A percentile compares a stretch with the other conserved stretches of the same genome.
These are phyloP conservation scores for Andrographis paniculata DNA, from an alignment of 305 asterid species.

Conservation along the genomic window DNA sequence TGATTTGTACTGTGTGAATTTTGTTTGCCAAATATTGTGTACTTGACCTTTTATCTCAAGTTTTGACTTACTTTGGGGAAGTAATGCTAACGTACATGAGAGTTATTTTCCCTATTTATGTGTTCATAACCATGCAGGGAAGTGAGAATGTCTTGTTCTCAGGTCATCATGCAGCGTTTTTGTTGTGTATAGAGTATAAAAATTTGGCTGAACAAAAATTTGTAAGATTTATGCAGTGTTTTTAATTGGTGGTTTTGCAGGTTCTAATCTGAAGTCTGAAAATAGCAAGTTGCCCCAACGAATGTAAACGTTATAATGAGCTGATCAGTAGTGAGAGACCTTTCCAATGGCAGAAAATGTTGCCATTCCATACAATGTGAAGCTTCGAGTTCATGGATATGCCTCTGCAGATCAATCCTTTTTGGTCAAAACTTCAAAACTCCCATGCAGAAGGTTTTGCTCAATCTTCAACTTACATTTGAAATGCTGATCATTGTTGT, in stretches of 20 bases:
- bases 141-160: no score
- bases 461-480: conserved; percentile 15
- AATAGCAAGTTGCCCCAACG: conserved; percentile 14
- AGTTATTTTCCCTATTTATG: no score
- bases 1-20: background rate
- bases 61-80: conserved; percentile 2
- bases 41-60: background rate
- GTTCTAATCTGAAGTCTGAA: conserved; percentile 16
- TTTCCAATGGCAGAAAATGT: conserved; percentile 48
- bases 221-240: background rate
- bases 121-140: no score
- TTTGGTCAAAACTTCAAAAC: conserved; percentile 28
- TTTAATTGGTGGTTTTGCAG: conserved; percentile 17
- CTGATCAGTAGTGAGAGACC: conserved; percentile 25
- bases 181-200: conserved; percentile 2
- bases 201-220: conserved; percentile 1
- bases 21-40: background rate
- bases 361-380: conserved; percentile 35
- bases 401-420: conserved; percentile 23
- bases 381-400: conserved; percentile 39
- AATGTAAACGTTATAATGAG: conserved; percentile 17
- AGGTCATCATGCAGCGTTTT: background rate
- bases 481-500: background rate
- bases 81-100: conserved; percentile 2
- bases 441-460: conserved; percentile 37